These are phyloP conservation scores for Corymbia maculata DNA, from an alignment of 345 rosid species.

Conservation along the genomic window DNA sequence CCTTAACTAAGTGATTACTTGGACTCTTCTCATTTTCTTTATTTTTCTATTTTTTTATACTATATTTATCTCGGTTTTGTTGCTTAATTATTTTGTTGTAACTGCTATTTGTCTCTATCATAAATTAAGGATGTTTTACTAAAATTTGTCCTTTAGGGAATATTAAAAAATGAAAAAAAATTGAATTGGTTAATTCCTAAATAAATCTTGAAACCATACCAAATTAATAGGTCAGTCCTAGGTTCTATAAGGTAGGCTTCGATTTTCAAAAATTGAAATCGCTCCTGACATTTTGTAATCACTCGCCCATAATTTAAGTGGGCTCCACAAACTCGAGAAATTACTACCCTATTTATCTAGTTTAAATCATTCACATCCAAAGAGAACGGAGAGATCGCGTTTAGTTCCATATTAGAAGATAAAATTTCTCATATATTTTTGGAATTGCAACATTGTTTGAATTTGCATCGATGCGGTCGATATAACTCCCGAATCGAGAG, in stretches of 20 bases:
- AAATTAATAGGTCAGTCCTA: rapidly evolving
- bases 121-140: neutral
- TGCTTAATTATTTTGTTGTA: neutral
- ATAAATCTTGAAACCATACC: neutral
- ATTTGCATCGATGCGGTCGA: neutral
- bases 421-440: neutral
- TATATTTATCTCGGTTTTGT: rapidly evolving
- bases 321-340: neutral
- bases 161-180: neutral
- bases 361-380: neutral
- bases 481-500: neutral
- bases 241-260: neutral
- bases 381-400: neutral
- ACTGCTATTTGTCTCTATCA: neutral
- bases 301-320: neutral
- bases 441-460: neutral
- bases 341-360: neutral
- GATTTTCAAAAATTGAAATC: too few species aligned
- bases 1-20: neutral
- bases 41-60: neutral
- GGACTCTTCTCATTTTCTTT: neutral
- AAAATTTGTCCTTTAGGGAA: neutral
- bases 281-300: too few species aligned
- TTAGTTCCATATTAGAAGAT: neutral
- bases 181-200: neutral